Conservation (phyloP, 371 early-diverging fungal species). For the Apophysomyces trapeziformis region DNA sequence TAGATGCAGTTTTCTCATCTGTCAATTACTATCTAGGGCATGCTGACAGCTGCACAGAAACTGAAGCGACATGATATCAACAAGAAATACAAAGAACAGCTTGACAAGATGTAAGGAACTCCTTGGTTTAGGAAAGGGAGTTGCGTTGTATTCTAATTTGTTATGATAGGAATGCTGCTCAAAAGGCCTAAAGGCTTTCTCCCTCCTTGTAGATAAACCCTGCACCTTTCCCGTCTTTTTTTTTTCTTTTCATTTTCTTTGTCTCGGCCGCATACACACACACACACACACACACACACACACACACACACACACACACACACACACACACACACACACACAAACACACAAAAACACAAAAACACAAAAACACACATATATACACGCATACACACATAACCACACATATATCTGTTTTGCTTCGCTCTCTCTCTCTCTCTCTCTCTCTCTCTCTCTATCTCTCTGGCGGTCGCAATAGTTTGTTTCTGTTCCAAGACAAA, state of each 20-base stretch:
- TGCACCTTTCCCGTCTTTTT: not conserved
- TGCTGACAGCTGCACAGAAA: slow-evolving; percentile 94
- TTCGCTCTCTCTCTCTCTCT: slow-evolving; percentile 1
- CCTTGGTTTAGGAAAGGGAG: not conserved
- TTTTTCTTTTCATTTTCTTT: not conserved
- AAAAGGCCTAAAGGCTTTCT: slow-evolving; percentile 21
- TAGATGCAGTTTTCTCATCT: slow-evolving; percentile 13
- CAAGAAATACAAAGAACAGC: slow-evolving; percentile 58
- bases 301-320: too few species aligned
- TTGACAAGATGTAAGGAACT: slow-evolving; percentile 66
- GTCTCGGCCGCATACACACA: too few species aligned
- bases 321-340: too few species aligned
- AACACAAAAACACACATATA: too few species aligned
- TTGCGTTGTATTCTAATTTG: not conserved
- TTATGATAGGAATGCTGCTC: slow-evolving; percentile 31
- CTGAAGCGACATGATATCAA: slow-evolving; percentile 83
- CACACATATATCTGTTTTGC: not conserved
- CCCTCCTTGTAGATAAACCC: not conserved
- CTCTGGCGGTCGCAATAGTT: not conserved
- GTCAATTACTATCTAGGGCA: slow-evolving; percentile 36
- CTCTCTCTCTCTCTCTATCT: not conserved
- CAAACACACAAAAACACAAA: too few species aligned
- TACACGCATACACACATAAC: too few species aligned
- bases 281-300: too few species aligned
- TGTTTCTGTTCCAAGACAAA: not conserved